A percentile compares a stretch with the other conserved stretches of the same genome.
These are phyloP conservation scores for Boletus rubropictus DNA, from an alignment of 768 basidiomycete species.

Conservation along the genomic window DNA sequence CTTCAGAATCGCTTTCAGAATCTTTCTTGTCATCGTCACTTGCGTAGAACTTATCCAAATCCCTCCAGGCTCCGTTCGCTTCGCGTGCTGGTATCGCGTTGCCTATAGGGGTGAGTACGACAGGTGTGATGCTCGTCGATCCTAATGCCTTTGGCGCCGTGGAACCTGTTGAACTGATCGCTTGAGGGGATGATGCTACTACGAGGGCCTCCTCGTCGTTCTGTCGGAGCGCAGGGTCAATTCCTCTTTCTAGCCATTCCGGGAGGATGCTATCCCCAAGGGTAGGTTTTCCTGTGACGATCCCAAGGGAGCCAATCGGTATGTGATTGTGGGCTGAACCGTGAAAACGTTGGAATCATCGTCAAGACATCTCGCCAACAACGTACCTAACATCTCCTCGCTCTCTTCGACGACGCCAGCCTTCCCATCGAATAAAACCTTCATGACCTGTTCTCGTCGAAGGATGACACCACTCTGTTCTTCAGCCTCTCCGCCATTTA, in stretches of 20 bases:
- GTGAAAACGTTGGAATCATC: slow-evolving; percentile 2
- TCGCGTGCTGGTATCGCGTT: slow-evolving; percentile 41
- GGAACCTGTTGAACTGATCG: slow-evolving; percentile 37
- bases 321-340: slow-evolving; percentile 35
- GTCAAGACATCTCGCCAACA: background rate
- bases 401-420: slow-evolving; percentile 37
- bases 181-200: slow-evolving; percentile 29
- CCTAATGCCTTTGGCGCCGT: slow-evolving; percentile 25
- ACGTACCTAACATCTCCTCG: slow-evolving; percentile 33
- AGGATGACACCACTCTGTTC: slow-evolving; percentile 69
- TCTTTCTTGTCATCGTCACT: slow-evolving; percentile 33
- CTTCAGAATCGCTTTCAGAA: slow-evolving; percentile 28
- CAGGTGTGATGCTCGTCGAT: slow-evolving; percentile 35
- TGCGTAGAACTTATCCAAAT: slow-evolving; percentile 76
- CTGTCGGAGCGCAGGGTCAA: slow-evolving; percentile 72
- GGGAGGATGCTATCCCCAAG: slow-evolving; percentile 47
- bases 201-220: slow-evolving; percentile 47
- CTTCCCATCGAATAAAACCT: slow-evolving; percentile 80
- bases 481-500: slow-evolving; percentile 35
- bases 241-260: slow-evolving; percentile 86
- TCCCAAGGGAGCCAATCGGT: slow-evolving; percentile 61
- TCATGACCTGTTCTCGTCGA: slow-evolving; percentile 71
- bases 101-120: slow-evolving; percentile 53
- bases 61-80: slow-evolving; percentile 44
- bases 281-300: slow-evolving; percentile 52